Base-by-base conservation (phyloP, 805 yeast genomes). In the Trichomonascus vanleenenianus region DNA sequence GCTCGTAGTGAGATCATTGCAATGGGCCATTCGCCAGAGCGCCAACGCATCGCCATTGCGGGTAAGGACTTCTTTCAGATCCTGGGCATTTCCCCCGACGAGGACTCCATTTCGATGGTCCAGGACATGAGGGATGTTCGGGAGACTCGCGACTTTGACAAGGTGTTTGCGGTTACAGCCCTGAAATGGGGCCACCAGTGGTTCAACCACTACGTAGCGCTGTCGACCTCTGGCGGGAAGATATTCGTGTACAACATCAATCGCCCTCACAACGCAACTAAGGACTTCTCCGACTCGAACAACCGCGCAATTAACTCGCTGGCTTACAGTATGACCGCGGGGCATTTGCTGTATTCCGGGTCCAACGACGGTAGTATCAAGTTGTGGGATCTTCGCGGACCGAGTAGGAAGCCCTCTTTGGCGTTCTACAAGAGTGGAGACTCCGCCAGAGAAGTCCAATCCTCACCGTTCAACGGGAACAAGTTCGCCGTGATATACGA, bases 401-500 rank as follows among this genome's bases (percentile, higher is more conserved):
- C 44, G 74, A 77, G 41, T 8, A 39, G 46, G 37, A 74, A 66
- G 54, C 78, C 84, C 16, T 67, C 66, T 18, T 50, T 71, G 43
- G 72, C 78, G 7, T 72, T 83, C 49, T 65, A 66, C 42, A 78
- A 83, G 14, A 79, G 79, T 40, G 77, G 85, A 1, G 97, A 87
- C 57, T 83, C 94, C 1, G 70, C 77, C 2, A 66, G 83, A 51
- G 79, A 77, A 44, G 68, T 74, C 5, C 74, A 73, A 56, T 76
- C 75, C 64, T 68, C 74, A 53, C 79, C 78, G 8, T 76, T 73
- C 53, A 72, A 77, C 22, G 64, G 75, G 3, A 69, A 75, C 49
- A 72, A 74, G 35, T 70, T 91, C 43, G 83, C 88, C 2, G 79
- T 89, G 1, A 87, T 85, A 6, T 91, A 85, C 62, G 97, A 93